Conservation (phyloP, 1,284 basidiomycete species). For the Abortiporus biennis region DNA sequence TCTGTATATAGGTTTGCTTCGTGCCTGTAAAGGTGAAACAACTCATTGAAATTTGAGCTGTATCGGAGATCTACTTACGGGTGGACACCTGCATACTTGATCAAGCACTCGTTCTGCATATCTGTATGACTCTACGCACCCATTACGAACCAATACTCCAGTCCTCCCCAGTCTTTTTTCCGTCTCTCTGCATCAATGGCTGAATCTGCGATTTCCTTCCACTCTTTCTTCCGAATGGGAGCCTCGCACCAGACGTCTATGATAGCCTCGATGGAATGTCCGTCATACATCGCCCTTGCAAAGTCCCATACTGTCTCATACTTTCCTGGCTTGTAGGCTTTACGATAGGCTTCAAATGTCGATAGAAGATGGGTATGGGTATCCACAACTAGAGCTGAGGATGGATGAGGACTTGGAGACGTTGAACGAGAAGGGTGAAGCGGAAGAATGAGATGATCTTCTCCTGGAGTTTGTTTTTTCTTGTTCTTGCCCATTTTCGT, state of each 20-base stretch:
- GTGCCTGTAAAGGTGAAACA: conserved; percentile 38
- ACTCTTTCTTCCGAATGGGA: conserved; percentile 43
- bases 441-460: not conserved
- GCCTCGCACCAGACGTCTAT: conserved; percentile 85
- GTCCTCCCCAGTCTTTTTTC: conserved; percentile 48
- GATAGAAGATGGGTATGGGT: conserved; percentile 76
- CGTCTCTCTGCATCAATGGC: conserved; percentile 47
- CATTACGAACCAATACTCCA: conserved; percentile 74
- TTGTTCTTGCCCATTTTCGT: not conserved
- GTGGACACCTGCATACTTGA: conserved; percentile 50
- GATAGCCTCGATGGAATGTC: conserved; percentile 40
- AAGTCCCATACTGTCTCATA: conserved; percentile 57
- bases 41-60: not conserved
- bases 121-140: conserved; percentile 35
- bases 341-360: conserved; percentile 57
- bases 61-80: conserved; percentile 42
- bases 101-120: conserved; percentile 1
- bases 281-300: conserved; percentile 52
- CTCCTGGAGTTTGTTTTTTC: not conserved
- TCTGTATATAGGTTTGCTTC: conserved; percentile 66
- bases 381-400: conserved; percentile 50
- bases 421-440: not conserved
- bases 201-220: conserved; percentile 71
- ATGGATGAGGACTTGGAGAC: not conserved
- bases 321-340: conserved; percentile 49